Base-by-base conservation (phyloP, 1,284 basidiomycete genomes). In the Boletus semigastroideus region DNA sequence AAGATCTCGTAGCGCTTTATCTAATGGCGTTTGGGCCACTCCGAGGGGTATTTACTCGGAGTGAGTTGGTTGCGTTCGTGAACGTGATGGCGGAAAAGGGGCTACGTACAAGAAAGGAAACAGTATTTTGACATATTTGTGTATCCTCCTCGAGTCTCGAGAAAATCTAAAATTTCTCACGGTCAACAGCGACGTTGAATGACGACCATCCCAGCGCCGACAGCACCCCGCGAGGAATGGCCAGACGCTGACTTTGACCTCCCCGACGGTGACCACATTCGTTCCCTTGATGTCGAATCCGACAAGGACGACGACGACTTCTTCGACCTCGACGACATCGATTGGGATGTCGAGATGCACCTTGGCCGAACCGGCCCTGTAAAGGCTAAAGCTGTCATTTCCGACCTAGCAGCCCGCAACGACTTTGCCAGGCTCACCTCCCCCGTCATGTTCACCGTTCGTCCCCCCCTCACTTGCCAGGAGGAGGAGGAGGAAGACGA, bases 11-110 rank as follows among this genome's bases (percentile, higher is more conserved):
- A 96, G 94, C 87, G 36, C 71, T 97, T 46, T 95, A 96, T 76
- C 74, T 98, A 50, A 65, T 94, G 19, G 90, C 93, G 5, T 97
- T 96, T 71, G 82, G 84, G 5, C 77, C 82, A 0, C 72, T 97
- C 38, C 80, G 92, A 30, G 65, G 74, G 1, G 81, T 79, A 47
- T 96, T 94, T 68, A 80, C 74, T 30, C 59, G 71, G 16, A 72
- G 73, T 17, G 93, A 97, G 65, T 75, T 96, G 58, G 77, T 80
- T 48, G 77, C 72, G 22, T 80, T 90, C 60, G 83, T 78, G 33
- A 87, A 92, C 52, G 79, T 85, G 11, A 94, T 95, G 86, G 82
- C 80, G 7, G 94, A 96, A 69, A 78, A 92, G 40, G 88, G 87
- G 1, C 70, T 96, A 16, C 81, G 94, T 17, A 70, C 91, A 59